Base-by-base conservation (phyloP, 2,329 filamentous ascomycete species). In the Onygenales sp. region DNA sequence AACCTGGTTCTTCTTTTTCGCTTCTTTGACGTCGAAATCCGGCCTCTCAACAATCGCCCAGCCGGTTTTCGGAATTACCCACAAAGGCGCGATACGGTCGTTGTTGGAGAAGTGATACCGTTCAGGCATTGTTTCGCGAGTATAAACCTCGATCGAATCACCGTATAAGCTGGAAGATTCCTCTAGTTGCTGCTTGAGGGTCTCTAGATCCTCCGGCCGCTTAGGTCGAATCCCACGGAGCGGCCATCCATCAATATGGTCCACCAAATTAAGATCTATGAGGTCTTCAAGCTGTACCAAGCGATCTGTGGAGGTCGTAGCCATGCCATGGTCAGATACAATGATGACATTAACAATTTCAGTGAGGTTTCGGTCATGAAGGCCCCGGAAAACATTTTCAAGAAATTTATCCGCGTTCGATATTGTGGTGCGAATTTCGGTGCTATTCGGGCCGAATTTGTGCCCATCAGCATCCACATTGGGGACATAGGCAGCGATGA, bases 261-360 rank as follows among this genome's bases (percentile, higher is more conserved):
- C 85, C 44, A 97, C 84, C 61, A 89, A 79, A 48, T 73, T 74
- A 5, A 86, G 77, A 65, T 96, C 88, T 46, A 97, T 77, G 3
- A 97, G 72, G 63, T 96, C 89, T 58, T 98, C 93, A 2, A 97
- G 76, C 69, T 97, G 93, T 31, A 97, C 79, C 45, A 97, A 75
- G 9, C 93, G 81, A 14, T 83, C 77, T 0, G 80, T 82, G 55
- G 91, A 87, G 0, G 93, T 97, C 0, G 90, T 95, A 1, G 93
- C 93, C 93, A 98, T 98, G 49, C 93, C 93, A 66, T 98, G 93
- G 66, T 98, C 93, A 0, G 90, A 96, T 2, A 98, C 92, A n/a
- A 98, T 79, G 36, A 98, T 84, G 6, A 98, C 80, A 60, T 98
- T 98, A 65, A 97, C 88, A 56, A 98, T 87, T 17, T 85, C 67